phyloP scores from a whole-genome alignment of 2,329 filamentous ascomycete species.

The Rugonectria rugulosa region DNA sequence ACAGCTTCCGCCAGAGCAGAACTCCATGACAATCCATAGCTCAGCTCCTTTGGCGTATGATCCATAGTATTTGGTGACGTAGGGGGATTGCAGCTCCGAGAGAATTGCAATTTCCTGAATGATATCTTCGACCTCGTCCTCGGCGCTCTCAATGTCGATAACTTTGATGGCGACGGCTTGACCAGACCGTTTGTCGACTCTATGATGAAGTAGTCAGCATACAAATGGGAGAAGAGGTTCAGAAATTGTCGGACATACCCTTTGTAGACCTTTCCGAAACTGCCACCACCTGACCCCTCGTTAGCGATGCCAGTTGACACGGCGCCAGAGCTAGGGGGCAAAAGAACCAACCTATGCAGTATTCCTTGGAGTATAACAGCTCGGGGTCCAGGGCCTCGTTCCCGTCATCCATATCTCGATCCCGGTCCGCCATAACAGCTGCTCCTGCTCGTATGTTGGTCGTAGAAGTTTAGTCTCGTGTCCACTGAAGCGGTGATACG shows the following conservation, averaged over 20 bases:
- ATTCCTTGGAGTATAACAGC: constrained; percentile 91
- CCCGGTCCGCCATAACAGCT: constrained; percentile 56
- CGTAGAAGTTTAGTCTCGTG: background rate
- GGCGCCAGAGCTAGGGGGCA: background rate
- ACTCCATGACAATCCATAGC: constrained; percentile 99
- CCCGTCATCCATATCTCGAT: constrained; percentile 54
- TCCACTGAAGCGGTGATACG: background rate
- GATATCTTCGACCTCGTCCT: constrained; percentile 99
- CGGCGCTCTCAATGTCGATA: constrained; percentile 98
- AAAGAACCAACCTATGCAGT: constrained; percentile 74
- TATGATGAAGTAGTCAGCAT: constrained; percentile 47
- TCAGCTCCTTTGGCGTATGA: constrained; percentile 96
- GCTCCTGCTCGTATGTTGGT: background rate
- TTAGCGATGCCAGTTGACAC: constrained; percentile 9
- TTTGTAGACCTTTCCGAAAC: constrained; percentile 99
- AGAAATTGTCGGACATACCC: constrained; percentile 63
- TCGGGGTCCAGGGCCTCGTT: constrained; percentile 78
- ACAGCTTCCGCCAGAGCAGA: constrained; percentile 95
- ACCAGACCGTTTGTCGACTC: constrained; percentile 90
- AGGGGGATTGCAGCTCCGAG: constrained; percentile 93
- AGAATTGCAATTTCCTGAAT: constrained; percentile 98
- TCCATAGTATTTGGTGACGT: constrained; percentile 97
- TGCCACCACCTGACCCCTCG: constrained; percentile 77
- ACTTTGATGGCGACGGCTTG: constrained; percentile 97
- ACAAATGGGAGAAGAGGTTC: background rate